Conservation (phyloP, 1,139 yeast genomes). For the Hansenula lynferdii region DNA sequence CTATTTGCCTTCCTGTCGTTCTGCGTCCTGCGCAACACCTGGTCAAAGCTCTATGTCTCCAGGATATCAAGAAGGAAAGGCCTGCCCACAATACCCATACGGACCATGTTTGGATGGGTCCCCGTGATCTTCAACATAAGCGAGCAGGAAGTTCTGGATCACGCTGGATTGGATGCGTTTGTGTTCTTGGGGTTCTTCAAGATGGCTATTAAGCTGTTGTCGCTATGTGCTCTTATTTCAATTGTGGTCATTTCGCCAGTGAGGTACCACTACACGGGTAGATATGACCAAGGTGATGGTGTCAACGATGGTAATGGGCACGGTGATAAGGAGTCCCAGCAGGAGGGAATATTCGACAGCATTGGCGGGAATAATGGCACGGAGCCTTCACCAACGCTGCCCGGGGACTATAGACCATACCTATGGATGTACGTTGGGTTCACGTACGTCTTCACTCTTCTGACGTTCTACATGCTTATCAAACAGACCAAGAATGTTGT, state of each 20-base stretch:
- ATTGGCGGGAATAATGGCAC: slow-evolving; percentile 16
- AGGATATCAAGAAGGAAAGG: slow-evolving; percentile 32
- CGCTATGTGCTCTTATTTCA: slow-evolving; percentile 57
- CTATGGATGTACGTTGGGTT: slow-evolving; percentile 72
- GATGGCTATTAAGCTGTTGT: slow-evolving; percentile 63
- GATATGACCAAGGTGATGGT: slow-evolving; percentile 46
- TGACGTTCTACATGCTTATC: slow-evolving; percentile 55
- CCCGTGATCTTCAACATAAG: neutral
- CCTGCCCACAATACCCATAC: slow-evolving; percentile 40
- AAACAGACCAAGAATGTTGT: slow-evolving; percentile 62
- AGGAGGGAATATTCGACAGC: no score
- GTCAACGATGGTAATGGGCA: slow-evolving; percentile 4
- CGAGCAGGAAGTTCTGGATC: slow-evolving; percentile 43
- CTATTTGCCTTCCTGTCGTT: slow-evolving; percentile 58
- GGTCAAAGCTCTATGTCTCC: slow-evolving; percentile 71
- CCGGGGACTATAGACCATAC: slow-evolving; percentile 23
- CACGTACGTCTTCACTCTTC: slow-evolving; percentile 64
- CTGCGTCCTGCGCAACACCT: slow-evolving; percentile 55
- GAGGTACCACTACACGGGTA: slow-evolving; percentile 65
- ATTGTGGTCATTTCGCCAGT: slow-evolving; percentile 68
- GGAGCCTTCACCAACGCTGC: neutral
- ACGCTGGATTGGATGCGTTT: slow-evolving; percentile 64
- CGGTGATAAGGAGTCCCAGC: no score
- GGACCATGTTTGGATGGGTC: slow-evolving; percentile 69
- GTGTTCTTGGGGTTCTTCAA: slow-evolving; percentile 75